Conservation (phyloP, 108 stramenopile genomes). For the Cylindrotheca fusiformis region DNA sequence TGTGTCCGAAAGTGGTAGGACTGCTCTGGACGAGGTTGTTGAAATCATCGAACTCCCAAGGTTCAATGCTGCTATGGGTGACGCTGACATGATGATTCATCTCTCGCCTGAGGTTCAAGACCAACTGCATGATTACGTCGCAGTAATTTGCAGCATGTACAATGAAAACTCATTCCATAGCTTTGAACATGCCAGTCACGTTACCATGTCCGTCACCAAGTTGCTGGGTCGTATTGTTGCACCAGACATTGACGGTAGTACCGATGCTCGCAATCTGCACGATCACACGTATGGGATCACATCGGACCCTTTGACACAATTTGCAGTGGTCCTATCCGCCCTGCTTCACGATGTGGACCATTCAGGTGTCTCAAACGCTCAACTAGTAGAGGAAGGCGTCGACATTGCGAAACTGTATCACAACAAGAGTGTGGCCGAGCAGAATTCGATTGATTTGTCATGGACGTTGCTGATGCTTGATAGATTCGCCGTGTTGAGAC, state of each 20-base stretch:
- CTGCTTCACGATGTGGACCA: constrained; percentile 14
- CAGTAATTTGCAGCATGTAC: neutral
- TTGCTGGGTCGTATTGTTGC: constrained; percentile 12
- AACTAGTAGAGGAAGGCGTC: constrained; percentile 25
- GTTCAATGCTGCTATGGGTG: constrained; percentile 1
- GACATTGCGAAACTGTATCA: too few species aligned
- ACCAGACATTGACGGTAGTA: constrained; percentile 4
- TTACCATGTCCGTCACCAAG: constrained; percentile 7
- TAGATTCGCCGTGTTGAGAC: neutral
- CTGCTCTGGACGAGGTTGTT: constrained; percentile 28
- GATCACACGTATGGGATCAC: constrained; percentile 18
- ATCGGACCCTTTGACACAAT: constrained; percentile 11
- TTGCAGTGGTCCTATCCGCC: constrained; percentile 8
- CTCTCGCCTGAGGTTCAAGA: neutral
- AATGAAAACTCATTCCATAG: constrained; percentile 54
- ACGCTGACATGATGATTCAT: neutral
- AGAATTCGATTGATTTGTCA: constrained; percentile 11
- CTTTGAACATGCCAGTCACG: constrained; percentile 53
- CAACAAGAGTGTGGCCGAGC: too few species aligned
- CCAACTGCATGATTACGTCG: constrained; percentile 9
- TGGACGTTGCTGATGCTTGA: constrained; percentile 8
- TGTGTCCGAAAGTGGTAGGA: neutral
- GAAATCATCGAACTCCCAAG: constrained; percentile 32
- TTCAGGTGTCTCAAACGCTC: constrained; percentile 27
- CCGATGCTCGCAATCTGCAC: neutral